These are phyloP conservation scores for Leptoxyphium fumago DNA, from an alignment of 2,329 filamentous ascomycete genomes.

Conservation along the genomic window DNA sequence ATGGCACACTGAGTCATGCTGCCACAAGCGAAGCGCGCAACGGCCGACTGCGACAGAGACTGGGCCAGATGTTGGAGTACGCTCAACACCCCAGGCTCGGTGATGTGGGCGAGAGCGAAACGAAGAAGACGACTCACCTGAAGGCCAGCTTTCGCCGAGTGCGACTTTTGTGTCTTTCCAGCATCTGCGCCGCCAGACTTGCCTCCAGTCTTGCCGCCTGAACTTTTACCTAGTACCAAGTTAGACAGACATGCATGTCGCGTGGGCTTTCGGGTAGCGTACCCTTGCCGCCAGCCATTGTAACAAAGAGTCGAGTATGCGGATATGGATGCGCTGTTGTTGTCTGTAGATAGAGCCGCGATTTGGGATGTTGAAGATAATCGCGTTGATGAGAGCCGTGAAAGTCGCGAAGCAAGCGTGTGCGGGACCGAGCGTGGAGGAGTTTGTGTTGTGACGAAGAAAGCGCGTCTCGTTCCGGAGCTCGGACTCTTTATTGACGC, in stretches of 20 bases:
- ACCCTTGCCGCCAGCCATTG: conserved; percentile 81
- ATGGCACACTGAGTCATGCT: no score
- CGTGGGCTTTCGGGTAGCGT: conserved; percentile 40
- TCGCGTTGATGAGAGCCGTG: neutral
- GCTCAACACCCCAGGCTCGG: neutral
- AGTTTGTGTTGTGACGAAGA: neutral
- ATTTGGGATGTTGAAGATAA: neutral
- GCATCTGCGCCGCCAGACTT: conserved; percentile 54
- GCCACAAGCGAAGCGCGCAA: no score
- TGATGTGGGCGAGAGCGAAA: neutral
- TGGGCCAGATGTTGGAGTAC: no score
- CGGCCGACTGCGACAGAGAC: no score
- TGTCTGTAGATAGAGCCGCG: neutral
- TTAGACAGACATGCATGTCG: conserved; percentile 14
- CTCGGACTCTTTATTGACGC: neutral
- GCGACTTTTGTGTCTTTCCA: conserved; percentile 83
- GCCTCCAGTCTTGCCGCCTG: conserved; percentile 77
- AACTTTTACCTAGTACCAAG: conserved; percentile 29
- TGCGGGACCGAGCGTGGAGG: neutral
- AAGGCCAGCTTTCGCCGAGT: conserved; percentile 86
- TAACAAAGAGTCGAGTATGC: conserved; percentile 1
- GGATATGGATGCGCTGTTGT: neutral
- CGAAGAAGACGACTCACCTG: conserved; percentile 52
- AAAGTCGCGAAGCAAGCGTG: neutral
- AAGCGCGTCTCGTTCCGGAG: neutral